A percentile compares a stretch with the other conserved stretches of the same genome.
These are phyloP conservation scores for Halocafeteria seosinensis DNA, from an alignment of 108 stramenopile species.

Conservation along the genomic window DNA sequence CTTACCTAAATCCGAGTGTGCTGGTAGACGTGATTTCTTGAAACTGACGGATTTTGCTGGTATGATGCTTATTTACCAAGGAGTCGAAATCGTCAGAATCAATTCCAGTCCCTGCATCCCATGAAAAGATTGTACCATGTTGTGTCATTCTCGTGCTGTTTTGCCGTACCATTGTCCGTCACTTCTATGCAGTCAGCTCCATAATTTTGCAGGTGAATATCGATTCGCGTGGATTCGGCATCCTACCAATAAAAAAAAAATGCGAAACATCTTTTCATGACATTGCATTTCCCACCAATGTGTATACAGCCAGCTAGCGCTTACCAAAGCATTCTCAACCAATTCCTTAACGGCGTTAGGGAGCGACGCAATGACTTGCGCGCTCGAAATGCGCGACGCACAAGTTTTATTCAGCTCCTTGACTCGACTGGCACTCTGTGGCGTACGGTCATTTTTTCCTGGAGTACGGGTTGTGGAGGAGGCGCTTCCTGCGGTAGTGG, in stretches of 20 bases:
- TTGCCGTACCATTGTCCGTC: constrained; percentile 30
- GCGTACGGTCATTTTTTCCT: too few species aligned
- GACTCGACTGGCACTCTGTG: too few species aligned
- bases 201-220: constrained; percentile 22
- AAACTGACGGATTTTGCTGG: constrained; percentile 26
- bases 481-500: too few species aligned
- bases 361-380: constrained; percentile 33
- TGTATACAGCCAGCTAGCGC: background rate
- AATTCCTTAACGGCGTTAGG: constrained; percentile 41
- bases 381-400: constrained; percentile 16
- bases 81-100: constrained; percentile 19
- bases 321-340: constrained; percentile 37
- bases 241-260: constrained; percentile 8
- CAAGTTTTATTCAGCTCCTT: too few species aligned
- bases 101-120: too few species aligned
- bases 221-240: constrained; percentile 27
- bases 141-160: too few species aligned
- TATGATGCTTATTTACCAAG: constrained; percentile 28
- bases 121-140: too few species aligned
- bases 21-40: constrained; percentile 14
- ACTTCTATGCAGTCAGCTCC: constrained; percentile 32
- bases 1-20: constrained; percentile 32
- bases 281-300: background rate
- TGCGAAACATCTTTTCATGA: background rate
- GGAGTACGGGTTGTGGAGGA: too few species aligned